Evolutionary conservation across 2,329 filamentous ascomycete species (phyloP), one percentile per base, ranked within the genome.

Genomic region (Dothideomycetes sp.): DNA sequence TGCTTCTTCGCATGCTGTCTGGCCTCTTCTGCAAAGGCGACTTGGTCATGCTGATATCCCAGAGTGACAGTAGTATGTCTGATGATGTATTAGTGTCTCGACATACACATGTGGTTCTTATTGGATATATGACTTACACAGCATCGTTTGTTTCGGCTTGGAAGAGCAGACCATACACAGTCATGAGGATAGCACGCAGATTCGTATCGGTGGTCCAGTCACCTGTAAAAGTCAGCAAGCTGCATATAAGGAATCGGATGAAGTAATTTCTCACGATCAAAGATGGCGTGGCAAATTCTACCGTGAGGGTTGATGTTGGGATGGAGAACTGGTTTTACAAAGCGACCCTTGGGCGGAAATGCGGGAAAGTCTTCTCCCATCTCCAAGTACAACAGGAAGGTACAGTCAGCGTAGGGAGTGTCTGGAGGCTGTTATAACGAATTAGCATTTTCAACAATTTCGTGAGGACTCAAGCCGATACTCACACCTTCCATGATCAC

Each of bases 271-370:
- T 33, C 31, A n/a, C 59, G 53, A 27, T 53, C 51, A 18, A 61
- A 49, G 23, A 60, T 53, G 19, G 47, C 47, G 45, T 62, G 61
- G 47, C 59, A 64, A 45, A 64, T 58, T 12, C 53, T 49, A 6
- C 59, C 59, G 25, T 62, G 58, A 25, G 54, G 51, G 31, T 58
- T 61, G 45, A 63, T 56, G 43, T 64, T 63, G 9, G 61, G 59
- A 33, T 64, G 62, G 36, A 57, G 53, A 28, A 63, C 54, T 11
- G 53, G 53, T 4, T 61, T 64, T 20, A 62, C 45, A 42, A 64
- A 63, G 12, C 61, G 53, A 5, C 43, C 58, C 28, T 58, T 53
- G 2, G 60, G 59, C 4, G 60, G 48, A 27, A 56, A 58, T 9
- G 51, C 47, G 4, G 60, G 61, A 41, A 61, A 65, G n/a, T 52